These are phyloP conservation scores for Penicillium goetzii DNA, from an alignment of 495 filamentous ascomycete genomes.

Conservation along the genomic window DNA sequence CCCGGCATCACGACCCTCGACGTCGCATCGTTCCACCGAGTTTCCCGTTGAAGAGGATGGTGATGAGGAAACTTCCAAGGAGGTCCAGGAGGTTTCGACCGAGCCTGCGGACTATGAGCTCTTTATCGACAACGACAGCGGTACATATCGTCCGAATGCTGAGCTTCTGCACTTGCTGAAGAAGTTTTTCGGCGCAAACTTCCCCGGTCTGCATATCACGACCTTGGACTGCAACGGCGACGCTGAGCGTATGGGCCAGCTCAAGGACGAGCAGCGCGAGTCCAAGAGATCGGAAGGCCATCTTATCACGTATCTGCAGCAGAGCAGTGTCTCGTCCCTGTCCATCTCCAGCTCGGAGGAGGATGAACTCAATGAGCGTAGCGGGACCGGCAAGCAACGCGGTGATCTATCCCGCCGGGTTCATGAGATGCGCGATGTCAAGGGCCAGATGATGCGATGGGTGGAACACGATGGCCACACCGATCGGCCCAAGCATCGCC, in stretches of 20 bases:
- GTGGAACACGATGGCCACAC: conserved; percentile 38
- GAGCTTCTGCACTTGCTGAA: conserved; percentile 70
- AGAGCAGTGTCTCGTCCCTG: conserved; percentile 56
- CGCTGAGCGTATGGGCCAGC: conserved; percentile 60
- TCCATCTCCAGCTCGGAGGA: conserved; percentile 75
- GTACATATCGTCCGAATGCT: conserved; percentile 87
- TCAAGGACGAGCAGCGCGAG: conserved; percentile 67
- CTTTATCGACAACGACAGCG: conserved; percentile 92
- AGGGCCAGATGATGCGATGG: conserved; percentile 47
- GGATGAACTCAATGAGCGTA: conserved; percentile 65
- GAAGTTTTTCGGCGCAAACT: conserved; percentile 66
- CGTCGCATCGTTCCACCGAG: conserved; percentile 19
- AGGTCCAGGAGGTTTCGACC: conserved; percentile 42
- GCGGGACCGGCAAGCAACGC: conserved; percentile 40
- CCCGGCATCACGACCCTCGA: not conserved
- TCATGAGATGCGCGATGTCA: conserved; percentile 49
- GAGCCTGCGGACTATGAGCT: conserved; percentile 78
- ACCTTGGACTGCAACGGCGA: conserved; percentile 69
- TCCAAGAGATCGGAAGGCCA: conserved; percentile 64
- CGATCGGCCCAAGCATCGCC: conserved; percentile 25
- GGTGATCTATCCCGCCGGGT: conserved; percentile 37
- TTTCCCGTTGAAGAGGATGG: conserved; percentile 51
- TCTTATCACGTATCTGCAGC: conserved; percentile 67
- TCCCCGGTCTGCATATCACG: conserved; percentile 73
- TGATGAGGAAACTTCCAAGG: conserved; percentile 44